Base-by-base conservation (phyloP, 495 filamentous ascomycete genomes). In the Pseudevernia furfuracea region DNA sequence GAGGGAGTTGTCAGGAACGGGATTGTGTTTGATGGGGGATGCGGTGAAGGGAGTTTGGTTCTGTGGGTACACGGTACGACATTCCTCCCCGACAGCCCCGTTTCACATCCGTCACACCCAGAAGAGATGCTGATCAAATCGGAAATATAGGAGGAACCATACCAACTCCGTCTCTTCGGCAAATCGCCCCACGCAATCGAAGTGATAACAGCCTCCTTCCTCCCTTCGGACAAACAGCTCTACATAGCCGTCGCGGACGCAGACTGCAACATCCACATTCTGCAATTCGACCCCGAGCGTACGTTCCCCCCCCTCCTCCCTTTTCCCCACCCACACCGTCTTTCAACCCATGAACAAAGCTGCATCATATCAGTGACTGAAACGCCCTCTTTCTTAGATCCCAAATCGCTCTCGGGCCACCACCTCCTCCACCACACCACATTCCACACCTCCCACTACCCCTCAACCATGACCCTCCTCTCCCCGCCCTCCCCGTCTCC, bases 31-130 rank as follows among this genome's bases (percentile, higher is more conserved):
- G 7, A 80, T 96, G 72, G 89, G 87, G 0, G 94, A 99, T 77
- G 92, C 89, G 8, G 81, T 92, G 68, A 96, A 96, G 74, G 93
- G 93, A 0, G 78, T 96, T 15, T 96, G 92, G 92, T 95, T 99
- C 65, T 88, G 87, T 21, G 94, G 94, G 0, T 97, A 95, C 71
- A 90, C 87, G 56, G 91, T 87, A 81, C 41, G 78, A 61, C 23
- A 41, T 1, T 21, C 25, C 3, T 11, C 34, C 32, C 44, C 25
- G 11, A 39, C 15, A 23, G n/a, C 3, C 14, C 25, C 30, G 1
- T 4, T n/a, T 32, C 48, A 1, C 14, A 15, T 1, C 25, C 12
- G 4, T 39, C n/a, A n/a, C n/a, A 32, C 21, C 8, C 12, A 39
- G 36, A 19, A 44, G 15, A 8, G 10, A 34, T 34, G 30, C 61